A percentile compares a stretch with the other conserved stretches of the same genome.
Conservation (phyloP, 2,329 filamentous ascomycete genomes). For the Botrytis fragariae region DNA sequence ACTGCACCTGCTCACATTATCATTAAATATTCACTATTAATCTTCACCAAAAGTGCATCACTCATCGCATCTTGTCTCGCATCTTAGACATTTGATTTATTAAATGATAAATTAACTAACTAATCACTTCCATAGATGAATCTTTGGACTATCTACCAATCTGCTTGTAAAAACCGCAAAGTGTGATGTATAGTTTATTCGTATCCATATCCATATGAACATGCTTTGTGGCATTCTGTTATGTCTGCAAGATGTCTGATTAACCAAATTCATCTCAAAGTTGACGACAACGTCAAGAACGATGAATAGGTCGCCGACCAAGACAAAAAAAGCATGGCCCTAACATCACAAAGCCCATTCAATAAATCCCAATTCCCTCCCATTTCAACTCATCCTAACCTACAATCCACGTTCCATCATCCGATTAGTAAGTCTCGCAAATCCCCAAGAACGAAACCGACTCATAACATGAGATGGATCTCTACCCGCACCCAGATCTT, state of each 20-base stretch:
- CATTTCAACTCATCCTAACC: neutral
- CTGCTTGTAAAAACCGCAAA: neutral
- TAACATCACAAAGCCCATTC: neutral
- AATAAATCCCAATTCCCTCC: neutral
- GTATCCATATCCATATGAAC: neutral
- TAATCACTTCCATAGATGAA: neutral
- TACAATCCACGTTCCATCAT: neutral
- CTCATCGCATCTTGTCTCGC: neutral
- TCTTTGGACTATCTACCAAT: neutral
- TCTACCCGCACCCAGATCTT: neutral
- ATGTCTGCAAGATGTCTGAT: neutral
- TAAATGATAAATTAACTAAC: neutral
- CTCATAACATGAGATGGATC: neutral
- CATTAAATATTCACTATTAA: neutral
- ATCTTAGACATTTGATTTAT: neutral
- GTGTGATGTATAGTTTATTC: neutral
- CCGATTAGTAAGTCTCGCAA: neutral
- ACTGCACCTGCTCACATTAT: neutral
- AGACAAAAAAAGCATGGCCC: neutral
- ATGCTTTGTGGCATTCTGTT: neutral
- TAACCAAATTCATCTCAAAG: neutral
- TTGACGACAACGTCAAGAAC: neutral
- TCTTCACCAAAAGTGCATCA: rapidly evolving
- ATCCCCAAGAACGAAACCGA: neutral
- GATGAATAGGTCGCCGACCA: neutral